Percentiles rank a stretch among this genome's conserved stretches.
Evolutionary conservation across 192 early-diverging fungal species (phyloP).

Genomic region (Nowakowskiella sp.): DNA sequence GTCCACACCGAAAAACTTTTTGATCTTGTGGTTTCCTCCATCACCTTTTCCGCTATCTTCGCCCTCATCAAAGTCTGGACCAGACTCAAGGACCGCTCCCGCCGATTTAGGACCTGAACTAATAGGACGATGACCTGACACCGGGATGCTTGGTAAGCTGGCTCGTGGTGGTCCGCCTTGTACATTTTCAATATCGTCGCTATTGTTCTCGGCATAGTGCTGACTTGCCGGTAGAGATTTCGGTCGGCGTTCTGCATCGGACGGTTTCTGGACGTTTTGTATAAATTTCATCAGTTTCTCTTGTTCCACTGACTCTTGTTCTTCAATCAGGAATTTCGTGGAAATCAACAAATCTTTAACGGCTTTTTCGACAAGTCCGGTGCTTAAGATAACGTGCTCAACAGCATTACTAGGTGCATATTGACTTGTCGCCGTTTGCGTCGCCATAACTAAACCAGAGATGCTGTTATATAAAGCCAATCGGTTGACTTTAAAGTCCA

Average conservation of each 20-base stretch:
- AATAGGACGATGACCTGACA: too few relatives aligned
- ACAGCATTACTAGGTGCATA: slow-evolving; percentile 43
- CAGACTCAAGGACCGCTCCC: too few relatives aligned
- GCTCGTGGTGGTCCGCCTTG: slow-evolving; percentile 5
- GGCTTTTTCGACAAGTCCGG: slow-evolving; percentile 45
- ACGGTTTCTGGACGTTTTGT: too few relatives aligned
- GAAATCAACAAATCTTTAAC: slow-evolving; percentile 46
- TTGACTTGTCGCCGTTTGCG: slow-evolving; percentile 43
- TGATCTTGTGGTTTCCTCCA: too few relatives aligned
- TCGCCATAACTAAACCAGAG: slow-evolving; percentile 52
- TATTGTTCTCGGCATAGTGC: not conserved
- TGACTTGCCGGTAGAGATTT: slow-evolving; percentile 14
- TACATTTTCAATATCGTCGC: slow-evolving; percentile 2
- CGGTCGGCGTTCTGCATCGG: too few relatives aligned
- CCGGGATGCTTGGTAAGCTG: not conserved
- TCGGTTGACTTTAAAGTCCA: slow-evolving; percentile 55
- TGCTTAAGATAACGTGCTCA: slow-evolving; percentile 44
- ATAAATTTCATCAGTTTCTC: slow-evolving; percentile 8
- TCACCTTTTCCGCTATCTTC: too few relatives aligned
- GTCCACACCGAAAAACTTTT: slow-evolving; percentile 58
- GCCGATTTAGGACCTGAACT: too few relatives aligned
- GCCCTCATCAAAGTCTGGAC: too few relatives aligned
- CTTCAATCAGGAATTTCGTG: slow-evolving; percentile 50
- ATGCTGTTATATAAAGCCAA: slow-evolving; percentile 57
- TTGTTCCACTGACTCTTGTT: slow-evolving; percentile 49